Conservation (phyloP, 192 early-diverging fungal genomes). For the Coemansia sp. region DNA sequence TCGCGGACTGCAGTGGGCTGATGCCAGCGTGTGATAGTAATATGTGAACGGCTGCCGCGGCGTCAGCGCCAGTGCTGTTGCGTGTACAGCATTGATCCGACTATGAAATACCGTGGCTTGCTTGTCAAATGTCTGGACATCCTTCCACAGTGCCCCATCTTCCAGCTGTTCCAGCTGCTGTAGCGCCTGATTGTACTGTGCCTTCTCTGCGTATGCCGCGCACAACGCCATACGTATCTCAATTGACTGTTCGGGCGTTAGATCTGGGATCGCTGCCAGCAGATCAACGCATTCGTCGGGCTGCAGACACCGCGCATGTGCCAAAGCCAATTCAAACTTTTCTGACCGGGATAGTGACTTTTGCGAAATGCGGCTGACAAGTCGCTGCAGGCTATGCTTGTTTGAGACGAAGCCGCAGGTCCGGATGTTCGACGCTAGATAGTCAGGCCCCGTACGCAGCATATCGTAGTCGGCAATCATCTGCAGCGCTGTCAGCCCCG, state of each 20-base stretch:
- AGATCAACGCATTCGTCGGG: background rate
- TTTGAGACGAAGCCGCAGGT: constrained; percentile 30
- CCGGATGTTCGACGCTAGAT: constrained; percentile 10
- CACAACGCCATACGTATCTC: constrained; percentile 22
- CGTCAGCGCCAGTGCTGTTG: constrained; percentile 15
- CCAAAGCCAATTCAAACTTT: constrained; percentile 21
- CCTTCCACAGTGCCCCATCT: constrained; percentile 1
- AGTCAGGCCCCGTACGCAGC: background rate
- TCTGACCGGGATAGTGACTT: background rate
- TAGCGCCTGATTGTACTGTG: constrained; percentile 4
- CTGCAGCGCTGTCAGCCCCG: constrained; percentile 39
- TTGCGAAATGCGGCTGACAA: background rate
- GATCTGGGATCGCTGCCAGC: background rate
- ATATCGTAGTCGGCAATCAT: constrained; percentile 21
- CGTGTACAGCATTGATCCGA: constrained; percentile 13
- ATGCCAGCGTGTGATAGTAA: constrained; percentile 32
- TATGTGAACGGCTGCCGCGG: constrained; percentile 37
- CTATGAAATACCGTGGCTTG: background rate
- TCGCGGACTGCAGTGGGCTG: constrained; percentile 11
- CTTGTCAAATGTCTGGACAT: constrained; percentile 6
- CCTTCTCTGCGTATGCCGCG: constrained; percentile 22
- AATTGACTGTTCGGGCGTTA: constrained; percentile 3
- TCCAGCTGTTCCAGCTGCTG: background rate
- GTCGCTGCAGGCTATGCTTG: background rate
- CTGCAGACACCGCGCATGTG: constrained; percentile 34